phyloP scores from a whole-genome alignment of 2,329 filamentous ascomycete genomes.

The Eutypa lata region DNA sequence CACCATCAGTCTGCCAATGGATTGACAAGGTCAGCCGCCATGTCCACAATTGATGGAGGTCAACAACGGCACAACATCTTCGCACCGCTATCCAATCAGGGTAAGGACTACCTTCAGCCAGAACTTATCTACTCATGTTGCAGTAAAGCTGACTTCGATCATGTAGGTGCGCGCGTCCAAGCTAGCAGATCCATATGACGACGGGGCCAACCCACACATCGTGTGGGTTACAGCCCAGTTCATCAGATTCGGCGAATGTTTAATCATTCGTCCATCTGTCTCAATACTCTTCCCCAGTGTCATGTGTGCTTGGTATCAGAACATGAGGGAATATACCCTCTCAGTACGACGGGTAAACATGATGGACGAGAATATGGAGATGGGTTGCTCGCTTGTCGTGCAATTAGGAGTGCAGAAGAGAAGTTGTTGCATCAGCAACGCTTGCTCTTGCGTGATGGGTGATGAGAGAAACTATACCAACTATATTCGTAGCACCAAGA shows the following conservation, averaged over 20 bases:
- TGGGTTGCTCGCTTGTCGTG: background rate
- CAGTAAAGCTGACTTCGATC: background rate
- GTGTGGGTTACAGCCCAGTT: background rate
- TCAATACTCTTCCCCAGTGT: background rate
- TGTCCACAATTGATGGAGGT: background rate
- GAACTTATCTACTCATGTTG: too few relatives aligned
- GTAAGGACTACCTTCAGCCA: background rate
- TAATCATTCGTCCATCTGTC: background rate
- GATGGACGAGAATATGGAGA: background rate
- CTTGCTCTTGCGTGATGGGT: background rate
- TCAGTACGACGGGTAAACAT: background rate
- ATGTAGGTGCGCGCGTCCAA: background rate
- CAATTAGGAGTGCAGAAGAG: background rate
- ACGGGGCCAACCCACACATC: background rate
- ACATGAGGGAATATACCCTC: background rate
- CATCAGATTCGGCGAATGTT: background rate
- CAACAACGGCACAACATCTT: background rate
- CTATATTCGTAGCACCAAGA: conserved; percentile 1
- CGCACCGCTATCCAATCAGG: background rate
- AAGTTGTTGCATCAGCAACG: background rate
- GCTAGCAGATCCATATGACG: background rate
- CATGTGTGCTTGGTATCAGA: background rate
- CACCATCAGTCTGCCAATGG: background rate
- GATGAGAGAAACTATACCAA: background rate
- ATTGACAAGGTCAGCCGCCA: background rate